phyloP scores from a whole-genome alignment of 768 basidiomycete genomes.

The Sporobolomyces phaffii region DNA sequence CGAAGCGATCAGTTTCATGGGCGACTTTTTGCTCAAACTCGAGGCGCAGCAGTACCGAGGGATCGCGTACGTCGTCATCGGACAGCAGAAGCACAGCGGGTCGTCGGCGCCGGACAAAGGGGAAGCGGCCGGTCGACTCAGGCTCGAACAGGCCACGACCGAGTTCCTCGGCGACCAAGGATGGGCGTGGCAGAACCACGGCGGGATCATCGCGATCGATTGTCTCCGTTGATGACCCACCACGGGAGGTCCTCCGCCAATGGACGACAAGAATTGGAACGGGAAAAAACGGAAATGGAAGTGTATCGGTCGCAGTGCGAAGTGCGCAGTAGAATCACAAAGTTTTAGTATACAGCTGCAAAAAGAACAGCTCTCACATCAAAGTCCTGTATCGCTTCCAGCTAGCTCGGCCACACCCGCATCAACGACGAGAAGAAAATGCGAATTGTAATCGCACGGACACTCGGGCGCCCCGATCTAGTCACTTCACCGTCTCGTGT shows the following conservation, averaged over 20 bases:
- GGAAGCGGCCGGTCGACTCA: slow-evolving; percentile 31
- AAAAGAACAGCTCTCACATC: slow-evolving; percentile 4
- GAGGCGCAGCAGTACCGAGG: slow-evolving; percentile 85
- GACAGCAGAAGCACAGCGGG: slow-evolving; percentile 92
- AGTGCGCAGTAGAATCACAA: neutral
- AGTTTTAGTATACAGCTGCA: neutral
- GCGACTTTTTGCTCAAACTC: slow-evolving; percentile 47
- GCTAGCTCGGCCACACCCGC: too few species aligned
- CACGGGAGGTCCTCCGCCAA: too few species aligned
- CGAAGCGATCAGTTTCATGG: slow-evolving; percentile 67
- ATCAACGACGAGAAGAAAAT: too few species aligned
- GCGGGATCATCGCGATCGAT: slow-evolving; percentile 35
- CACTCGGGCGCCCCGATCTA: too few species aligned
- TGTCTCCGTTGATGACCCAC: neutral
- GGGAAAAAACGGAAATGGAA: neutral
- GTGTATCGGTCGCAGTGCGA: neutral
- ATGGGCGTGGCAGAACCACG: slow-evolving; percentile 33
- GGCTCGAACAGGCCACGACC: slow-evolving; percentile 38
- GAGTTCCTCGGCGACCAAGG: slow-evolving; percentile 37
- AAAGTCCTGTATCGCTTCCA: too few species aligned
- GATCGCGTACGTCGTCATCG: slow-evolving; percentile 79
- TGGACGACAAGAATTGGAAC: neutral
- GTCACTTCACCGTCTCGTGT: too few species aligned
- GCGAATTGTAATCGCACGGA: too few species aligned
- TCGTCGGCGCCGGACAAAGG: slow-evolving; percentile 63